Conservation (phyloP, 345 rosid genomes). For the Populus alba region DNA sequence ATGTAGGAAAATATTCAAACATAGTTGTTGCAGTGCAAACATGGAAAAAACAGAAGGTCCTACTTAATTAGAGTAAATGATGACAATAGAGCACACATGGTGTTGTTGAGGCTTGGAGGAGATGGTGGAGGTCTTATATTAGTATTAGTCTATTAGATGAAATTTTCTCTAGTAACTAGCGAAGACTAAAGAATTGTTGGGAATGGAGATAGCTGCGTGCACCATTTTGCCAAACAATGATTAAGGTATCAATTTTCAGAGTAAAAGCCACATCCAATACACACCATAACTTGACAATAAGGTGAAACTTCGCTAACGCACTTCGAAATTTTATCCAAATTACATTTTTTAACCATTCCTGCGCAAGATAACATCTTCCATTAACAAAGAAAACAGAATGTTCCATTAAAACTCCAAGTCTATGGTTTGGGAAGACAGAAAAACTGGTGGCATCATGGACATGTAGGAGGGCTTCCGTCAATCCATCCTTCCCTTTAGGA, state of each 20-base stretch:
- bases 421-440: not conserved
- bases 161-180: too few relatives aligned
- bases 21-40: not conserved
- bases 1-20: not conserved
- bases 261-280: not conserved
- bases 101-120: too few relatives aligned
- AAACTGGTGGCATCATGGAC: not conserved
- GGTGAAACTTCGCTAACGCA: not conserved
- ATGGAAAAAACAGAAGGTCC: too few relatives aligned
- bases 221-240: not conserved
- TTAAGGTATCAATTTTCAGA: not conserved
- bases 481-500: slow-evolving; percentile 98
- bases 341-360: not conserved
- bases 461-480: slow-evolving; percentile 20
- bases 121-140: too few relatives aligned
- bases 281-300: not conserved
- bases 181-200: too few relatives aligned
- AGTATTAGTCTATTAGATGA: too few relatives aligned
- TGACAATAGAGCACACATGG: too few relatives aligned
- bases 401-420: not conserved
- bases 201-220: too few relatives aligned
- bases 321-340: not conserved
- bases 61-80: too few relatives aligned
- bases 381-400: not conserved
- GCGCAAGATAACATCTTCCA: slow-evolving; percentile 1